phyloP scores from a whole-genome alignment of 352 stramenopile genomes.

The Globisporangium perplexum region DNA sequence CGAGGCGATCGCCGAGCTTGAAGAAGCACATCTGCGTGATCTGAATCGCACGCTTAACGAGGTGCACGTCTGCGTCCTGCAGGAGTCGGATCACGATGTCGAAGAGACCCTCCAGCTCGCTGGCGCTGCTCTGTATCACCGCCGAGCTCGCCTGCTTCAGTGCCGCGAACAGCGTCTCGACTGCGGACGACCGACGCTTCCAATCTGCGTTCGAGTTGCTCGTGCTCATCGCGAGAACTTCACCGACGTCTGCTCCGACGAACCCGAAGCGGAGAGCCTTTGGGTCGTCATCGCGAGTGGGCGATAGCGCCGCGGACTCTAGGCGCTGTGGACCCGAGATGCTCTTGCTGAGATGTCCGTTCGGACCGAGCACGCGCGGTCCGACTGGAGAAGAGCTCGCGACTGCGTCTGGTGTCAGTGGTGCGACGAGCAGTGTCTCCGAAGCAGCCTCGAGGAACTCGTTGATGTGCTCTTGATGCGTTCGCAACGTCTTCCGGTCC shows the following conservation, averaged over 20 bases:
- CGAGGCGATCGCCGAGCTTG: constrained; percentile 23
- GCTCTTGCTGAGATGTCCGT: not conserved
- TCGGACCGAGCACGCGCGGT: not conserved
- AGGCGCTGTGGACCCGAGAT: not conserved
- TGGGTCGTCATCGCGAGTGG: not conserved
- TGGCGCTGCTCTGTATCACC: constrained; percentile 11
- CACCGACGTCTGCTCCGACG: constrained; percentile 31
- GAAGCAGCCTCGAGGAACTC: constrained; percentile 36
- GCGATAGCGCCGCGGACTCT: not conserved
- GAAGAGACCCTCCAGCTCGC: constrained; percentile 30
- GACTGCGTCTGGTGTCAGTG: not conserved
- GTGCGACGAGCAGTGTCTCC: not conserved
- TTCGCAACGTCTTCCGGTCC: constrained; percentile 44
- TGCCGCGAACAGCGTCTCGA: constrained; percentile 44
- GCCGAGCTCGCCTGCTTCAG: constrained; percentile 26
- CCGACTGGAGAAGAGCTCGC: not conserved
- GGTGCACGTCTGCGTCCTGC: constrained; percentile 59
- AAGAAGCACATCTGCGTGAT: constrained; percentile 47
- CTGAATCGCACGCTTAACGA: constrained; percentile 64
- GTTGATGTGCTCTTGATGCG: constrained; percentile 42
- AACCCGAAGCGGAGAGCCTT: constrained; percentile 39
- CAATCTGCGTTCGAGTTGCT: constrained; percentile 70
- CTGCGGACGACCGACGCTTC: constrained; percentile 54
- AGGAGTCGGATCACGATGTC: constrained; percentile 42
- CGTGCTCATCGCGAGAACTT: constrained; percentile 19